These are phyloP conservation scores for Aspergillus persii DNA, from an alignment of 2,329 filamentous ascomycete species.

Conservation along the genomic window DNA sequence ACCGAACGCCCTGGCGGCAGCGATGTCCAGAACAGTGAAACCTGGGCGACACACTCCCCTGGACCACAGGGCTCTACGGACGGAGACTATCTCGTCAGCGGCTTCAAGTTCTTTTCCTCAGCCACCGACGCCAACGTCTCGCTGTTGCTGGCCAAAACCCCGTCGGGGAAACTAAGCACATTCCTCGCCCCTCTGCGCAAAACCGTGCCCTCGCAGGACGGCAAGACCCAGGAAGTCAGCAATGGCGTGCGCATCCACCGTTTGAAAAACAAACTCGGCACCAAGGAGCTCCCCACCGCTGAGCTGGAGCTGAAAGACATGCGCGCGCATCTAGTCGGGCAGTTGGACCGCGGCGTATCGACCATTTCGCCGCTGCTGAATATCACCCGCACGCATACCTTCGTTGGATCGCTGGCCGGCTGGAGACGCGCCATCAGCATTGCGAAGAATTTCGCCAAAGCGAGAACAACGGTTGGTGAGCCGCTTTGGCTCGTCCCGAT, in stretches of 20 bases:
- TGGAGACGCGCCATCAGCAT: conserved; percentile 43
- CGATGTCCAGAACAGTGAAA: conserved; percentile 68
- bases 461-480: conserved; percentile 37
- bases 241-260: conserved; percentile 68
- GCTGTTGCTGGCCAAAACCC: conserved; percentile 62
- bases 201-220: neutral
- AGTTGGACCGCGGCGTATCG: conserved; percentile 63
- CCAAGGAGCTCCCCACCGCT: conserved; percentile 67
- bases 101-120: conserved; percentile 71
- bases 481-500: conserved; percentile 40
- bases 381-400: conserved; percentile 55
- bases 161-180: conserved; percentile 53
- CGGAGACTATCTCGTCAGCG: conserved; percentile 50
- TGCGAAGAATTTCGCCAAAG: conserved; percentile 41
- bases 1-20: conserved; percentile 68
- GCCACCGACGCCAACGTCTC: conserved; percentile 65
- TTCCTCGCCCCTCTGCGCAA: conserved; percentile 63
- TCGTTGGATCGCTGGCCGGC: conserved; percentile 34
- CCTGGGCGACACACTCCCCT: conserved; percentile 48
- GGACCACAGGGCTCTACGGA: conserved; percentile 10
- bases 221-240: conserved; percentile 39
- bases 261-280: conserved; percentile 72
- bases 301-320: conserved; percentile 66
- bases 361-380: conserved; percentile 69
- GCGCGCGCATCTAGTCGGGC: conserved; percentile 65